phyloP scores from a whole-genome alignment of 495 filamentous ascomycete species.

The Jackrogersella minutella region DNA sequence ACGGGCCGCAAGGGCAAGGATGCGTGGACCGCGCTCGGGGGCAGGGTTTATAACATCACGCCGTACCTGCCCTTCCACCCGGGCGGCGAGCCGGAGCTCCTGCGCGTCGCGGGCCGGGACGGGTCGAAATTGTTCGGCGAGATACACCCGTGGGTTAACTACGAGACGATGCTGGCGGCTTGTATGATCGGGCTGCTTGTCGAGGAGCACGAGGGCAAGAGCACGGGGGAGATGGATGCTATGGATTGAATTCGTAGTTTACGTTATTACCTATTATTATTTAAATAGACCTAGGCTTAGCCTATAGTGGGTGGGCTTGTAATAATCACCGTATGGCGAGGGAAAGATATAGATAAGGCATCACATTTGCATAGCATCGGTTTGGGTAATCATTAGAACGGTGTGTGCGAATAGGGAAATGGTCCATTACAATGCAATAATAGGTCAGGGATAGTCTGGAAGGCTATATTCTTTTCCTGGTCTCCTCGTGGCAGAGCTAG shows the following conservation, averaged over 20 bases:
- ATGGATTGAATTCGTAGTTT: conserved; percentile 81
- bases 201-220: conserved; percentile 68
- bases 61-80: conserved; percentile 93
- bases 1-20: conserved; percentile 83
- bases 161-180: conserved; percentile 87
- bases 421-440: not conserved
- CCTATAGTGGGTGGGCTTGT: not conserved
- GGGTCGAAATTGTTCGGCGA: conserved; percentile 85
- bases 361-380: conserved; percentile 13
- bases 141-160: conserved; percentile 97
- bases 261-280: too few species aligned
- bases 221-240: conserved; percentile 61
- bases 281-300: too few species aligned
- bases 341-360: not conserved
- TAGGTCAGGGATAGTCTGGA: not conserved
- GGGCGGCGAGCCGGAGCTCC: conserved; percentile 85
- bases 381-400: conserved; percentile 17
- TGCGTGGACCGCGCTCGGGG: conserved; percentile 87
- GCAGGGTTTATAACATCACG: conserved; percentile 91
- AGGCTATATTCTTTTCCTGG: not conserved
- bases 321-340: not conserved
- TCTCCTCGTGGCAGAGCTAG: not conserved
- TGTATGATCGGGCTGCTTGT: conserved; percentile 89
- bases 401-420: not conserved
- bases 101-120: conserved; percentile 80